Evolutionary conservation across 345 rosid genomes (phyloP).

Genomic region (Nephelium lappaceum): DNA sequence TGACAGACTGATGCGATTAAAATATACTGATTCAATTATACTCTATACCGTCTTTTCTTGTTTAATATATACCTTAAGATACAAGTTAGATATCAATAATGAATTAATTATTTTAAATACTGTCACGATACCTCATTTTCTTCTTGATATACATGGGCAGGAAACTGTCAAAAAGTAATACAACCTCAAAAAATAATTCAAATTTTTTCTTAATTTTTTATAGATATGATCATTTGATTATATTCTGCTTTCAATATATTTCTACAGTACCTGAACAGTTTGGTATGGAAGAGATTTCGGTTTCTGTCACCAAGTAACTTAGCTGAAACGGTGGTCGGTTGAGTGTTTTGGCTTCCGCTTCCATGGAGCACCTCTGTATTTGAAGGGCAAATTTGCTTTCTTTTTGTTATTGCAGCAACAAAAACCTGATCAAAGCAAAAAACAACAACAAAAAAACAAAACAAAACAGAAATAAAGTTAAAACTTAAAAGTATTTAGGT

Average conservation of each 20-base stretch:
- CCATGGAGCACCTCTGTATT: conserved; percentile 52
- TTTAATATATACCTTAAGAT: too few relatives aligned
- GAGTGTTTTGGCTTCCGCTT: conserved; percentile 46
- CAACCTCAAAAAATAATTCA: neutral
- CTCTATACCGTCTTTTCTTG: too few relatives aligned
- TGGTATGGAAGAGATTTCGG: conserved; percentile 48
- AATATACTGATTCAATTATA: too few relatives aligned
- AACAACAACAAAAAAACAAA: neutral
- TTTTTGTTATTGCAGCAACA: conserved; percentile 75
- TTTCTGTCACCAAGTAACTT: conserved; percentile 26
- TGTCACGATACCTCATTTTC: neutral
- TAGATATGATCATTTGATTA: neutral
- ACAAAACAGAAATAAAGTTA: neutral
- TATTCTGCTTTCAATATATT: neutral
- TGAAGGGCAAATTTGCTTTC: conserved; percentile 75
- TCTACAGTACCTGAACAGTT: conserved; percentile 62
- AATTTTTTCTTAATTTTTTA: neutral
- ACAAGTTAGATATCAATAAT: too few relatives aligned
- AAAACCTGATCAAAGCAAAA: conserved; percentile 51
- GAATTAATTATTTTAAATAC: too few relatives aligned
- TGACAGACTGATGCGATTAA: too few relatives aligned
- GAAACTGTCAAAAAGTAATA: neutral
- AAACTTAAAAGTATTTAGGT: too few relatives aligned
- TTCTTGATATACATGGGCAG: neutral
- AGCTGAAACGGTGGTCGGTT: conserved; percentile 19